phyloP scores from a whole-genome alignment of 192 early-diverging fungal genomes.

The Coemansia sp. region DNA sequence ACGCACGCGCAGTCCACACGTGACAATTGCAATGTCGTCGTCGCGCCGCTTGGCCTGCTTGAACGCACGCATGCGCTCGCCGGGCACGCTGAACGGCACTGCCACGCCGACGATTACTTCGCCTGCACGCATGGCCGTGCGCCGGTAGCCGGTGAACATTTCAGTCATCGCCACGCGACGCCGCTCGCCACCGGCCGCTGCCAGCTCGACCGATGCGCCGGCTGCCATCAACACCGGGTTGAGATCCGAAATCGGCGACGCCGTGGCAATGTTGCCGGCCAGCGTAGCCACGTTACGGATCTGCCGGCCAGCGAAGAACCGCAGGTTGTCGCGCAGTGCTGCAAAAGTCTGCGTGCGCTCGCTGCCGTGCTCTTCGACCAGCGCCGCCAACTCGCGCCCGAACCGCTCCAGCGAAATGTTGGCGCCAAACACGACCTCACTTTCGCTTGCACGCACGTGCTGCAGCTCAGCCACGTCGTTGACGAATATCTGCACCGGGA shows the following conservation, averaged over 20 bases:
- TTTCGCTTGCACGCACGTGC: slow-evolving; percentile 31
- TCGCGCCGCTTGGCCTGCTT: slow-evolving; percentile 88
- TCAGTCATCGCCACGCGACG: slow-evolving; percentile 61
- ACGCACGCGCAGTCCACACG: slow-evolving; percentile 62
- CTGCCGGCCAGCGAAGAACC: slow-evolving; percentile 81
- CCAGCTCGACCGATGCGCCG: slow-evolving; percentile 50
- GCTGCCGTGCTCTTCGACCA: slow-evolving; percentile 15
- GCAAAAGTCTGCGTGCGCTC: slow-evolving; percentile 57
- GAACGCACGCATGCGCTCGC: slow-evolving; percentile 69
- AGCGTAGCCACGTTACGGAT: slow-evolving; percentile 84
- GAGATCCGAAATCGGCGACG: slow-evolving; percentile 86
- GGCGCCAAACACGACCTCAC: slow-evolving; percentile 60
- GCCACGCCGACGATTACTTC: slow-evolving; percentile 69
- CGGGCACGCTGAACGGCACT: slow-evolving; percentile 59
- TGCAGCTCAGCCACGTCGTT: slow-evolving; percentile 71
- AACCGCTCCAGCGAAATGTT: slow-evolving; percentile 65
- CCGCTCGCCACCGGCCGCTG: slow-evolving; percentile 19
- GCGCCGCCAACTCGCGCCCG: slow-evolving; percentile 16
- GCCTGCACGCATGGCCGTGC: slow-evolving; percentile 60
- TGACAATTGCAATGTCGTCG: slow-evolving; percentile 88
- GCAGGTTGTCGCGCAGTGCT: slow-evolving; percentile 69
- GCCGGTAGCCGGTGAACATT: slow-evolving; percentile 83
- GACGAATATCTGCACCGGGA: slow-evolving; percentile 62
- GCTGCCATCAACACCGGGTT: slow-evolving; percentile 81
- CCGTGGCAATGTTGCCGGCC: slow-evolving; percentile 84